A percentile compares a stretch with the other conserved stretches of the same genome.
phyloP scores from a whole-genome alignment of 139 green algal genomes.

The Eudorina sp. region DNA sequence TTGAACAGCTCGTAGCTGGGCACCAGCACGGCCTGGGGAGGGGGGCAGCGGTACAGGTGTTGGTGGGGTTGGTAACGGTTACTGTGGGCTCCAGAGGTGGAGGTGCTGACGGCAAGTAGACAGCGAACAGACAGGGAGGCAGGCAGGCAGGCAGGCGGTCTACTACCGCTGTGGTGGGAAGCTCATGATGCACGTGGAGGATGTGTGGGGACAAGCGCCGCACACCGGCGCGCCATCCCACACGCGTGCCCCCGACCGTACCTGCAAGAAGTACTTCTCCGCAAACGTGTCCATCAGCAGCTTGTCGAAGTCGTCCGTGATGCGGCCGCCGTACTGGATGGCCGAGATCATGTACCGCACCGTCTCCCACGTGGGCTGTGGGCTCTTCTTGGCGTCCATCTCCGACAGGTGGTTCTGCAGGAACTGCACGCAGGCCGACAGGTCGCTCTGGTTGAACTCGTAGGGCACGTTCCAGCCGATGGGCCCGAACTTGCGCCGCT shows the following conservation, averaged over 20 bases:
- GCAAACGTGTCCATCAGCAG: constrained; percentile 95
- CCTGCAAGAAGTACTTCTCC: constrained; percentile 83
- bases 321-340: constrained; percentile 97
- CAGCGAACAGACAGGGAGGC: too few relatives aligned
- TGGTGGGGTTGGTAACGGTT: too few relatives aligned
- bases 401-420: constrained; percentile 95
- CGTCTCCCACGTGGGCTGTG: constrained; percentile 80
- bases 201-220: too few relatives aligned
- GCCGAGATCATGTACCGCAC: constrained; percentile 94
- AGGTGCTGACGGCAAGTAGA: too few relatives aligned
- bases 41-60: too few relatives aligned
- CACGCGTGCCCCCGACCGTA: neutral
- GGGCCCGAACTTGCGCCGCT: constrained; percentile 95
- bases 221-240: too few relatives aligned
- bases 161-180: too few relatives aligned
- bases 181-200: too few relatives aligned
- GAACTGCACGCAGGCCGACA: constrained; percentile 91
- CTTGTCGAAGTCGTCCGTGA: constrained; percentile 96
- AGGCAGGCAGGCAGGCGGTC: too few relatives aligned
- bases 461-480: constrained; percentile 98
- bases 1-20: constrained; percentile 76
- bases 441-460: constrained; percentile 95
- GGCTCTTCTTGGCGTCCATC: constrained; percentile 90
- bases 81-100: too few relatives aligned
- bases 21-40: constrained; percentile 37